Conservation (phyloP, 1,284 basidiomycete species). For the Ceratobasidium sp. region DNA sequence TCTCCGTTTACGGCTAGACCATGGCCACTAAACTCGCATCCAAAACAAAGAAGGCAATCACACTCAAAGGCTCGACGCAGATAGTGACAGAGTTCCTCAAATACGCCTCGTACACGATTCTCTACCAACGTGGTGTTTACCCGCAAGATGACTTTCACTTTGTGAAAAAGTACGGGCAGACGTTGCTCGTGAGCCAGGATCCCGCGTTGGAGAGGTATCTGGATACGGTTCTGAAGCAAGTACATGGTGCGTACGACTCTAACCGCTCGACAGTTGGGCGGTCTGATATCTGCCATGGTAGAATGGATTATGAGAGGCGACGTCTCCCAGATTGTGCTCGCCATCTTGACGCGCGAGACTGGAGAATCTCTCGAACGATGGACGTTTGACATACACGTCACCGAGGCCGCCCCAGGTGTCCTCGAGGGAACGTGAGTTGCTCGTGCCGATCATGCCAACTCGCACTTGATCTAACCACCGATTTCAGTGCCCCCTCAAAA, state of each 20-base stretch:
- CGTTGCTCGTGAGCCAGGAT: constrained; percentile 93
- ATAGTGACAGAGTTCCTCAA: constrained; percentile 99
- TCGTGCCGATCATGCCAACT: constrained; percentile 38
- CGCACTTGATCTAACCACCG: constrained; percentile 13
- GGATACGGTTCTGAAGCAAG: constrained; percentile 88
- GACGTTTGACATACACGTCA: constrained; percentile 95
- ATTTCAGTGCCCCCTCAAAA: constrained; percentile 60
- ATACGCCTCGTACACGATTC: constrained; percentile 70
- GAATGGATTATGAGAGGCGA: constrained; percentile 92
- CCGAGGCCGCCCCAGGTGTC: constrained; percentile 53
- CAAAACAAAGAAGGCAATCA: constrained; percentile 65
- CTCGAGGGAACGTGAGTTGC: constrained; percentile 45
- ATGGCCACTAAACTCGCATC: constrained; percentile 37
- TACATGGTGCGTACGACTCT: constrained; percentile 70
- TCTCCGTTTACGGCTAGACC: not conserved
- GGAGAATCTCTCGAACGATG: constrained; percentile 92
- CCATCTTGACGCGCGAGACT: constrained; percentile 94
- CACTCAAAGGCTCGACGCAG: constrained; percentile 92
- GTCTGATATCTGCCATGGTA: constrained; percentile 46
- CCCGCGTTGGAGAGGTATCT: constrained; percentile 92
- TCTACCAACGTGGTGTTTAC: constrained; percentile 97
- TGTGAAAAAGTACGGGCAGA: constrained; percentile 98
- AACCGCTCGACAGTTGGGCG: not conserved
- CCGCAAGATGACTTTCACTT: constrained; percentile 98
- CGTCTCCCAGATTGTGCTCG: constrained; percentile 91